phyloP scores from a whole-genome alignment of 2,329 filamentous ascomycete genomes.

The Hysterium pulicare region DNA sequence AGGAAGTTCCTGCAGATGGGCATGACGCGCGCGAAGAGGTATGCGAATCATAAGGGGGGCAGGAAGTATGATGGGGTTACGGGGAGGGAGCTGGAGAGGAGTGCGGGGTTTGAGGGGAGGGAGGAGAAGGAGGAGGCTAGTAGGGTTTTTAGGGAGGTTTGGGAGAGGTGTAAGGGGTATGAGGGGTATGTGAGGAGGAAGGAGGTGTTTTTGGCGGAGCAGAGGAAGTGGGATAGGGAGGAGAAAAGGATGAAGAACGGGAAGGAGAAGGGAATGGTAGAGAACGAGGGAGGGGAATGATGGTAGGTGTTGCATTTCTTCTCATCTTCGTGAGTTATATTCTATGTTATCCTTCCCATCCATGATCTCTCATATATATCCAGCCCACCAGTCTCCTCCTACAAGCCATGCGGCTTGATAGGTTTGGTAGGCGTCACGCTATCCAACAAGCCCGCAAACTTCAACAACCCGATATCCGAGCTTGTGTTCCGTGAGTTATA shows the following conservation, averaged over 20 bases:
- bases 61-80: slow-evolving; percentile 50
- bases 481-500: slow-evolving; percentile 28
- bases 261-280: too few relatives aligned
- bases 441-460: slow-evolving; percentile 26
- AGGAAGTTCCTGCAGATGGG: slow-evolving; percentile 65
- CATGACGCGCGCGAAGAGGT: slow-evolving; percentile 59
- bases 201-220: slow-evolving; percentile 46
- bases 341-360: too few relatives aligned
- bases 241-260: slow-evolving; percentile 1
- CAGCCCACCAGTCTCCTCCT: too few relatives aligned
- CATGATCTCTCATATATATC: too few relatives aligned
- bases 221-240: slow-evolving; percentile 42
- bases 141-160: slow-evolving; percentile 48
- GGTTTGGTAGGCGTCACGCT: slow-evolving; percentile 18
- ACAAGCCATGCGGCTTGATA: slow-evolving; percentile 26
- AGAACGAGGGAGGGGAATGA: too few relatives aligned
- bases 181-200: slow-evolving; percentile 47
- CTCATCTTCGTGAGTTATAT: too few relatives aligned
- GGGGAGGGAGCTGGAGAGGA: slow-evolving; percentile 44
- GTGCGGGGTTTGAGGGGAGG: slow-evolving; percentile 43
- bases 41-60: slow-evolving; percentile 56
- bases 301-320: too few relatives aligned
- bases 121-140: slow-evolving; percentile 52
- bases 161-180: slow-evolving; percentile 46
- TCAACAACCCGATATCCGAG: slow-evolving; percentile 25